phyloP scores from a whole-genome alignment of 129 eudicot genomes.

The Sambucus nigra region DNA sequence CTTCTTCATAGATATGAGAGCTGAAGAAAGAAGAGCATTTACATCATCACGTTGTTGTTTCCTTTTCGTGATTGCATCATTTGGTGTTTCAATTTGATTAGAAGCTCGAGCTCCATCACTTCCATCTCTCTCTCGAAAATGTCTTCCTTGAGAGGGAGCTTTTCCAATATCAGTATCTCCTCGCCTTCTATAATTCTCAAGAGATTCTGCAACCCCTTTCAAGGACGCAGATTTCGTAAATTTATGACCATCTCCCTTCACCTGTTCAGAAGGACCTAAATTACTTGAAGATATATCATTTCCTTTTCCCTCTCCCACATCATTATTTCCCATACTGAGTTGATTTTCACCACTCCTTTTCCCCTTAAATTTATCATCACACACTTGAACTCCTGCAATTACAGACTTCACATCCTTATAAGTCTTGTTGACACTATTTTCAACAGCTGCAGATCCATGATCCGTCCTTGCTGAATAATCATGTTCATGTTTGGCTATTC shows the following conservation, averaged over 20 bases:
- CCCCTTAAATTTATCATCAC: conserved; percentile 8
- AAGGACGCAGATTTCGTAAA: conserved; percentile 5
- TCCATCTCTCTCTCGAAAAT: conserved; percentile 20
- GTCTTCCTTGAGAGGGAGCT: conserved; percentile 10
- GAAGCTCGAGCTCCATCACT: conserved; percentile 21
- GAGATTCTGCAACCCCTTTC: conserved; percentile 6
- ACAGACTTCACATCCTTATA: conserved; percentile 14
- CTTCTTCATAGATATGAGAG: conserved; percentile 68
- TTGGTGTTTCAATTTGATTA: conserved; percentile 22
- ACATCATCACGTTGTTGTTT: conserved; percentile 94
- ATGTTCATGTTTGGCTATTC: conserved; percentile 18
- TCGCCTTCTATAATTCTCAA: conserved; percentile 2
- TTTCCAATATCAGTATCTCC: conserved; percentile 5
- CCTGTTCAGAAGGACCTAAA: conserved; percentile 6
- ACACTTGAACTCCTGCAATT: conserved; percentile 12
- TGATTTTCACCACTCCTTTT: too few species aligned
- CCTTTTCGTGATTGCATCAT: conserved; percentile 35
- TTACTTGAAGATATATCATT: background rate
- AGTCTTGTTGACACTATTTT: conserved; percentile 12
- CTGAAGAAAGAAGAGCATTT: conserved; percentile 87
- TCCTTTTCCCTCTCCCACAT: conserved; percentile 7
- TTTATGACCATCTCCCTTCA: conserved; percentile 2
- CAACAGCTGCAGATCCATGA: conserved; percentile 17
- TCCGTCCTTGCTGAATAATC: conserved; percentile 21
- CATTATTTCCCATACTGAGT: conserved; percentile 15